Base-by-base conservation (phyloP, 1,284 basidiomycete species). In the Cyathus olla region DNA sequence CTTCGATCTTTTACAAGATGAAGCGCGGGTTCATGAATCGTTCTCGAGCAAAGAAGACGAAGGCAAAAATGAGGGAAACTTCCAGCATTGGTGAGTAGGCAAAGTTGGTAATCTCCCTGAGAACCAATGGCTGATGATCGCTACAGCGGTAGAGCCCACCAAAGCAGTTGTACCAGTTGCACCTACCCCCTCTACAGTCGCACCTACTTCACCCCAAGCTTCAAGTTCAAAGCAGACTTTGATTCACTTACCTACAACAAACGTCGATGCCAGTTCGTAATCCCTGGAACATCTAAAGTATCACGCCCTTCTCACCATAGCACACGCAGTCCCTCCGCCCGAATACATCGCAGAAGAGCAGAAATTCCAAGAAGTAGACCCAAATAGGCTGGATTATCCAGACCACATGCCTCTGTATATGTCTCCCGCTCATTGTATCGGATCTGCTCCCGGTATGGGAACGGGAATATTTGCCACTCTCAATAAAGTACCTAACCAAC, bases 401-500 rank as follows among this genome's bases (percentile, higher is more conserved):
- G 39, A 42, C 21, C 17, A 21, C 39, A 15, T 17, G 39, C 17
- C 39, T 21, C 17, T 17, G 21, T 42, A 21, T 42, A 15, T 42
- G 39, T 21, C 21, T 42, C 47, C 15, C 17, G 26, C 15, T 24
- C 26, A 21, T 24, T 24, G 47, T 27, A 49, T 49, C 24, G 47
- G 26, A 17, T 17, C 59, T 19, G 60, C 55, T 2, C 49, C 48
- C 3, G 48, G 59, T 10, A 66, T 63, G 61, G 72, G 72, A 11
- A 19, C 68, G 0, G 76, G 76, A 1, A 59, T 75, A 39, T 74
- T 76, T 56, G 73, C 73, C 4, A 74, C 67, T 1, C 58, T 63
- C 6, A 61, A 70, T 39, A 60, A 79, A 40, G 59, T 70, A 28
- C 51, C 59, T 28, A 75, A 74, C 17, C 76, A 79, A 19, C 64